Conservation (phyloP, 2,329 filamentous ascomycete species). For the Penicillium freii region DNA sequence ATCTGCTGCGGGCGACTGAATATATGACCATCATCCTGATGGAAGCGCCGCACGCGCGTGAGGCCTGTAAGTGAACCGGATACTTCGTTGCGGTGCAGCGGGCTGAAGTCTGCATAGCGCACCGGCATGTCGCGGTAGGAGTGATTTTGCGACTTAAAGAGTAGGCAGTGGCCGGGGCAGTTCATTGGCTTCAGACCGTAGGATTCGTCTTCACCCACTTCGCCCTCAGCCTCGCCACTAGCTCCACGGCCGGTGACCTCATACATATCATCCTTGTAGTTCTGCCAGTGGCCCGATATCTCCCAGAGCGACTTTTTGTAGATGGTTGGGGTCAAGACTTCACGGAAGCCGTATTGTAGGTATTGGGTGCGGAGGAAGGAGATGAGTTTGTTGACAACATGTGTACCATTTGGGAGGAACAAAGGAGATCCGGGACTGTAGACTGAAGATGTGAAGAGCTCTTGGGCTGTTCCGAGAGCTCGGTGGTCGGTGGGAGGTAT, state of each 20-base stretch:
- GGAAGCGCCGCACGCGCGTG: conserved; percentile 80
- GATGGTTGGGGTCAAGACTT: conserved; percentile 85
- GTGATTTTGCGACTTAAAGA: conserved; percentile 71
- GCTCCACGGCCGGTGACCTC: conserved; percentile 62
- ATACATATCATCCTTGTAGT: conserved; percentile 92
- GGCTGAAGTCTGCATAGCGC: conserved; percentile 82
- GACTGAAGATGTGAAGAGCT: conserved; percentile 73
- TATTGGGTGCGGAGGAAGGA: conserved; percentile 82
- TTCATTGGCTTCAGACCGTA: conserved; percentile 93
- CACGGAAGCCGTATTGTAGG: conserved; percentile 77
- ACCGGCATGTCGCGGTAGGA: conserved; percentile 80
- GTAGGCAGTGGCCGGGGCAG: conserved; percentile 81
- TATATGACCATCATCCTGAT: conserved; percentile 89
- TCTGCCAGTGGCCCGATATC: conserved; percentile 81
- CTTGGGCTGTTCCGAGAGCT: conserved; percentile 55
- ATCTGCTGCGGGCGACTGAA: conserved; percentile 80
- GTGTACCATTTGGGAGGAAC: conserved; percentile 76
- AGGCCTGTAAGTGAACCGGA: conserved; percentile 78
- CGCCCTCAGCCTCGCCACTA: conserved; percentile 43
- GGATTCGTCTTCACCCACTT: conserved; percentile 62
- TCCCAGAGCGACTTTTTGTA: conserved; percentile 88
- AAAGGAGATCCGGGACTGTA: conserved; percentile 85
- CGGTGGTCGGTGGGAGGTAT: conserved; percentile 51
- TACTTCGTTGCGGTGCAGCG: conserved; percentile 81
- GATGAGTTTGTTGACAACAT: conserved; percentile 79